Evolutionary conservation across 345 rosid genomes (phyloP), one percentile per base, ranked within the genome.

Genomic region (Mercurialis annua): DNA sequence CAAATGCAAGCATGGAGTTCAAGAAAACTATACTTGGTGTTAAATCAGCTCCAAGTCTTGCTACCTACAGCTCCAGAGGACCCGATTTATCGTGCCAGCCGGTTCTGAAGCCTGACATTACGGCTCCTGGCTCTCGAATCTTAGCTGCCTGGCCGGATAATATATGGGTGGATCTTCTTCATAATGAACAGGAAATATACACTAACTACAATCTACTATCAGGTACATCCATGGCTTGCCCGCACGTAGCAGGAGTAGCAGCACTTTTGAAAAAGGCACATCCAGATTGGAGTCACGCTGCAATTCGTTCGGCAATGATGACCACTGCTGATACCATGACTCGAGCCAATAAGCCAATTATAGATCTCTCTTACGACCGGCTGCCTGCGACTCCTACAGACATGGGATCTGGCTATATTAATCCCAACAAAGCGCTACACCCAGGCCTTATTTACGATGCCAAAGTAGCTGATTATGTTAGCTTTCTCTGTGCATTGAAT

Each of bases 201-300:
- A 67, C 51, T 26, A 66, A 68, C 31, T 86, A 76, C 76, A 76
- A 79, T 64, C 8, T 84, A 9, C n/a, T 76, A 20, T 84, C 87
- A 0, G 88, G 87, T 1, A 84, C 91, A 43, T 84, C 88, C 9
- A 84, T 82, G 88, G 66, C 91, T 2, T 77, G 84, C 75, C 91
- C 91, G 0, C 85, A 81, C 48, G 78, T 69, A 2, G 73, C 88
- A 5, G 92, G 88, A 54, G 72, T 84, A 4, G 87, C 79, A 1
- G 84, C 88, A 2, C 81, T 84, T 29, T 24, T 86, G 18, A 84
- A 69, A 48, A 83, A 73, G 23, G 81, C 80, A 42, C 80, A 78
- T 42, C 82, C 86, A 0, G 76, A 82, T 15, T 86, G 91, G 87
- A 82, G 81, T 43, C 87, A 86, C 0, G 84, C 88, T 0, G 84